These are phyloP conservation scores for Serendipita indica DNA, from an alignment of 768 basidiomycete species.

Conservation along the genomic window DNA sequence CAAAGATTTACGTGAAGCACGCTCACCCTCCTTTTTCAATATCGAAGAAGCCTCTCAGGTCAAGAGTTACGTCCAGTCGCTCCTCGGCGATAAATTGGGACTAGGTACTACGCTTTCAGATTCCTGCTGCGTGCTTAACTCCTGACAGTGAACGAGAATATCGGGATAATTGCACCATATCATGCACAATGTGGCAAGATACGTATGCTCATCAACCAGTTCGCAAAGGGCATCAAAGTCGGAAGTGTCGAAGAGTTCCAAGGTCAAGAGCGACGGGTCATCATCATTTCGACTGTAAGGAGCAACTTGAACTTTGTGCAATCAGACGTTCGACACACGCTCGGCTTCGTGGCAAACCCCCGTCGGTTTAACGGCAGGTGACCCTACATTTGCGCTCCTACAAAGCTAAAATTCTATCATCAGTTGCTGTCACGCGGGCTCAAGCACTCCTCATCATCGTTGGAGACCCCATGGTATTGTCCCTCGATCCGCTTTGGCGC, in stretches of 20 bases:
- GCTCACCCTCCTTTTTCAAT: slow-evolving; percentile 30
- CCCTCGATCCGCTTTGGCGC: slow-evolving; percentile 49
- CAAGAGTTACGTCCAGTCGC: slow-evolving; percentile 21
- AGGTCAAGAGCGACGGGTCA: slow-evolving; percentile 35
- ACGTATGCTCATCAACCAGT: slow-evolving; percentile 23
- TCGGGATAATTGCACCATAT: slow-evolving; percentile 50
- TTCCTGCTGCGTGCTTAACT: slow-evolving; percentile 14
- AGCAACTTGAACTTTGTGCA: slow-evolving; percentile 22
- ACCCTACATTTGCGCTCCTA: background rate
- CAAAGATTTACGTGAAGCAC: slow-evolving; percentile 22
- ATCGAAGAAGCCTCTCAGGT: slow-evolving; percentile 25
- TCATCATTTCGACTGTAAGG: slow-evolving; percentile 28
- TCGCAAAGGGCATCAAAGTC: slow-evolving; percentile 33
- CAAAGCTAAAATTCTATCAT: background rate
- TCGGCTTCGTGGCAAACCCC: slow-evolving; percentile 26
- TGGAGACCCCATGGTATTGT: slow-evolving; percentile 43
- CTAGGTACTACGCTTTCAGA: slow-evolving; percentile 20
- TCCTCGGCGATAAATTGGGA: slow-evolving; percentile 20
- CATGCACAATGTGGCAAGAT: slow-evolving; percentile 43
- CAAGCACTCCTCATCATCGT: slow-evolving; percentile 44
- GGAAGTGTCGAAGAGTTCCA: slow-evolving; percentile 56
- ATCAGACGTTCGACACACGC: slow-evolving; percentile 21
- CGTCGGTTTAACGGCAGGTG: slow-evolving; percentile 28
- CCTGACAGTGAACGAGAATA: slow-evolving; percentile 33
- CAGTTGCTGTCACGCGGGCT: slow-evolving; percentile 49